These are phyloP conservation scores for Penicillium psychrosexuale DNA, from an alignment of 2,329 filamentous ascomycete species.

Conservation along the genomic window DNA sequence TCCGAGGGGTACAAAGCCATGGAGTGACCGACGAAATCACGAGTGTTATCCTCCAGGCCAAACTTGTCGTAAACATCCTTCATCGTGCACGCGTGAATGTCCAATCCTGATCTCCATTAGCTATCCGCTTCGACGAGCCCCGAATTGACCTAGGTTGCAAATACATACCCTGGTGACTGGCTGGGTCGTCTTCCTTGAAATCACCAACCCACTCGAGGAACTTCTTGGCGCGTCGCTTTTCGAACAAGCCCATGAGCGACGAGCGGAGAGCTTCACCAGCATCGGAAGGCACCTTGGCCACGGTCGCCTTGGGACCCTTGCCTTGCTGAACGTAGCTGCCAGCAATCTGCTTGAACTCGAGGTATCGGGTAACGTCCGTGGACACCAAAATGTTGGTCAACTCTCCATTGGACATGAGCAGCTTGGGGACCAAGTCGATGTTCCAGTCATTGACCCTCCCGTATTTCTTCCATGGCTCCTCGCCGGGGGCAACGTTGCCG, in stretches of 20 bases:
- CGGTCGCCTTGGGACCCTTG: slow-evolving; percentile 74
- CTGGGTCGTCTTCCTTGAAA: slow-evolving; percentile 76
- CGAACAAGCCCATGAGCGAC: slow-evolving; percentile 93
- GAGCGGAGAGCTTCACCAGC: slow-evolving; percentile 86
- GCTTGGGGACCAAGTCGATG: slow-evolving; percentile 96
- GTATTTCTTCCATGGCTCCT: slow-evolving; percentile 98
- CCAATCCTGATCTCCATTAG: slow-evolving; percentile 60
- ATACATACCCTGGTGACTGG: slow-evolving; percentile 77
- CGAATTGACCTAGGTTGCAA: slow-evolving; percentile 29
- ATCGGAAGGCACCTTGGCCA: slow-evolving; percentile 95
- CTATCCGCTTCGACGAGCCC: not conserved
- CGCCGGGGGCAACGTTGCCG: slow-evolving; percentile 72
- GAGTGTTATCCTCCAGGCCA: slow-evolving; percentile 80
- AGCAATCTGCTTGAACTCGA: slow-evolving; percentile 91
- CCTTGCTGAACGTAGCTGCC: slow-evolving; percentile 96
- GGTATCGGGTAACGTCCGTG: slow-evolving; percentile 83
- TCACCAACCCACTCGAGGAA: slow-evolving; percentile 94
- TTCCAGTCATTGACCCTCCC: slow-evolving; percentile 98
- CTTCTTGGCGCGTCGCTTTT: slow-evolving; percentile 94
- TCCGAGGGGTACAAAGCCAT: slow-evolving; percentile 96
- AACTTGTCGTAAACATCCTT: slow-evolving; percentile 99
- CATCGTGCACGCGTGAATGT: slow-evolving; percentile 78
- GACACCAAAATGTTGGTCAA: slow-evolving; percentile 98
- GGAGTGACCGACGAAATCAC: slow-evolving; percentile 95
- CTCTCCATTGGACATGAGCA: slow-evolving; percentile 97